Conservation (phyloP, 768 basidiomycete genomes). For the Tricholoma bakamatsutake region DNA sequence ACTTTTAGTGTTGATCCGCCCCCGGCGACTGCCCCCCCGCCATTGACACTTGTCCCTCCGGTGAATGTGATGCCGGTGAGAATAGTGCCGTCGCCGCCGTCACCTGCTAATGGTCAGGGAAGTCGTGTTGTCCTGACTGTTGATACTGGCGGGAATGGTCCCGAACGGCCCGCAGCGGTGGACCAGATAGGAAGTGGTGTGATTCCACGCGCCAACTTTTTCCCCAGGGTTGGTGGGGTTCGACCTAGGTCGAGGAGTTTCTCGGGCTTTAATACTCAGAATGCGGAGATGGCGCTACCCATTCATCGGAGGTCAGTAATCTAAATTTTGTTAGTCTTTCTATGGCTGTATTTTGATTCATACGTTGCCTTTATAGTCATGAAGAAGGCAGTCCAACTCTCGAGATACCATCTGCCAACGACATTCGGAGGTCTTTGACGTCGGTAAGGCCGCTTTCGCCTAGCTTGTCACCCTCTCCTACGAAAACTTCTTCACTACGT, state of each 20-base stretch:
- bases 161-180: neutral
- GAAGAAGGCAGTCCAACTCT: slow-evolving; percentile 18
- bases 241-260: slow-evolving; percentile 75
- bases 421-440: slow-evolving; percentile 16
- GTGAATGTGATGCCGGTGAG: neutral
- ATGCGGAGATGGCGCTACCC: slow-evolving; percentile 24
- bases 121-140: neutral
- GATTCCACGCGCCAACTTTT: slow-evolving; percentile 59
- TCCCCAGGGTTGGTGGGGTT: slow-evolving; percentile 44
- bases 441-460: slow-evolving; percentile 11
- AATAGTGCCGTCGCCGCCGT: neutral
- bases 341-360: neutral
- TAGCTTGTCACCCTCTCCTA: slow-evolving; percentile 4
- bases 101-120: slow-evolving; percentile 3
- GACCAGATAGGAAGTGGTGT: slow-evolving; percentile 13
- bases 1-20: slow-evolving; percentile 52
- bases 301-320: slow-evolving; percentile 24
- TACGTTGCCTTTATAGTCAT: slow-evolving; percentile 13
- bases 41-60: slow-evolving; percentile 7
- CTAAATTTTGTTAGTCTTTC: neutral
- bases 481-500: slow-evolving; percentile 15
- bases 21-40: slow-evolving; percentile 13
- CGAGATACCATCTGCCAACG: slow-evolving; percentile 16
- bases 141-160: neutral
- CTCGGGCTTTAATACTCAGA: slow-evolving; percentile 54